These are phyloP conservation scores for Hyparrhenia diplandra DNA, from an alignment of 176 grass and related monocot species.

Conservation along the genomic window DNA sequence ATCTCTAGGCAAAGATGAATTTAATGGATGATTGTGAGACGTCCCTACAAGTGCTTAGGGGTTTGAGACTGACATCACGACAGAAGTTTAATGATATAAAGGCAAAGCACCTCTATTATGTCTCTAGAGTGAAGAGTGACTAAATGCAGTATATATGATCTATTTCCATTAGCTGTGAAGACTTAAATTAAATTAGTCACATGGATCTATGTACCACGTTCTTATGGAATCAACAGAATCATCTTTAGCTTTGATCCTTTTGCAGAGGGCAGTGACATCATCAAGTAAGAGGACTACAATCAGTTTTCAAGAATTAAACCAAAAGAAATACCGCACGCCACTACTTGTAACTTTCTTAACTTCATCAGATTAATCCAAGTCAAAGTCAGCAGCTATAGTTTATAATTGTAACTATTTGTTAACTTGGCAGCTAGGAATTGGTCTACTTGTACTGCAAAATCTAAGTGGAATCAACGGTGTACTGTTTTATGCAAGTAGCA, in stretches of 20 bases:
- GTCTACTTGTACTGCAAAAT: constrained; percentile 83
- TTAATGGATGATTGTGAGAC: constrained; percentile 78
- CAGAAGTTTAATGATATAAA: constrained; percentile 94
- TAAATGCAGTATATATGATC: not conserved
- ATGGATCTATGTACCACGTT: not conserved
- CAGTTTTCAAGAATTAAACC: constrained; percentile 77
- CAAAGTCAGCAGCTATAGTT: not conserved
- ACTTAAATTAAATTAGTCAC: not conserved
- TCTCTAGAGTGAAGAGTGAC: not conserved
- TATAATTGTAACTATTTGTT: not conserved
- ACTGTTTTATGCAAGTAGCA: constrained; percentile 83
- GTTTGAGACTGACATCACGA: constrained; percentile 87
- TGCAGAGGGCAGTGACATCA: constrained; percentile 77
- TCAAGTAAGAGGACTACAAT: constrained; percentile 73
- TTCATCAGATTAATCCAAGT: not conserved
- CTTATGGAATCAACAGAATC: not conserved
- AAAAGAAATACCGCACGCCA: constrained; percentile 73
- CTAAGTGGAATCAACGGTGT: constrained; percentile 86
- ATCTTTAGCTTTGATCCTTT: not conserved
- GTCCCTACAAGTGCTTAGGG: constrained; percentile 93
- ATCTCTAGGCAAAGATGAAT: constrained; percentile 92
- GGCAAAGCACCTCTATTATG: constrained; percentile 34
- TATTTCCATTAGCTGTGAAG: not conserved
- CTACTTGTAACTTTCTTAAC: constrained; percentile 52
- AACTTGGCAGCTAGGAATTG: constrained; percentile 68